Evolutionary conservation across 2,329 filamentous ascomycete species (phyloP), one percentile per base, ranked within the genome.

Genomic region (Botrytis hyacinthi): DNA sequence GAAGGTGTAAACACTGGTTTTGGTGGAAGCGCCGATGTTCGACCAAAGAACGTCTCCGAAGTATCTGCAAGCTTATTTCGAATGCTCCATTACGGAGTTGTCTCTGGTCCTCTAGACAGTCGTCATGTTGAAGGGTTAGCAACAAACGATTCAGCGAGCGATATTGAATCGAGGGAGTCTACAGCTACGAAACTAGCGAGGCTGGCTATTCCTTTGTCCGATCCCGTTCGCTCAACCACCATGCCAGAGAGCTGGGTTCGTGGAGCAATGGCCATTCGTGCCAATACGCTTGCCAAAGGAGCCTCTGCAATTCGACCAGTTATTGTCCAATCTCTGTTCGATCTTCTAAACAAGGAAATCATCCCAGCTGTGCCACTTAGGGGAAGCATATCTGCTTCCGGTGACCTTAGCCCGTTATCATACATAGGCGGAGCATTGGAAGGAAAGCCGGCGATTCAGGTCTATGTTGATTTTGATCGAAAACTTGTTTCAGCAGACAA

Each of bases 361-460:
- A 85, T 84, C 0, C 88, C 88, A 0, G 75, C 88, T 26, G 82
- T 89, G 8, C 87, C 88, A 1, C 79, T 89, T 7, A 82, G 87
- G 37, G 88, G 87, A 4, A 86, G 84, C 54, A 88, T 90, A 57
- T 89, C 87, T 0, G 87, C 87, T 0, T 88, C 86, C 6, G 88
- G 88, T 0, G 88, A 90, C 76, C 81, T 90, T 20, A 85, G 83
- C 72, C 86, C 88, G 2, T 81, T 90, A n/a, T 86, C 87, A 0
- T 90, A 89, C 76, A 85, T 90, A 16, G 84, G 84, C 3, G 85
- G 85, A 1, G 81, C 82, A 1, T 76, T 87, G 0, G 82, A 83
- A 14, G 85, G 85, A 6, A 70, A 62, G 8, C 18, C 46, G 4
- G 32, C 22, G 5, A 69, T 57, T 35, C 42, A 32, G 26, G 44